Percentiles rank a stretch among this genome's conserved stretches.
Evolutionary conservation across 768 basidiomycete species (phyloP).

Genomic region (Phaeotremella skinneri): DNA sequence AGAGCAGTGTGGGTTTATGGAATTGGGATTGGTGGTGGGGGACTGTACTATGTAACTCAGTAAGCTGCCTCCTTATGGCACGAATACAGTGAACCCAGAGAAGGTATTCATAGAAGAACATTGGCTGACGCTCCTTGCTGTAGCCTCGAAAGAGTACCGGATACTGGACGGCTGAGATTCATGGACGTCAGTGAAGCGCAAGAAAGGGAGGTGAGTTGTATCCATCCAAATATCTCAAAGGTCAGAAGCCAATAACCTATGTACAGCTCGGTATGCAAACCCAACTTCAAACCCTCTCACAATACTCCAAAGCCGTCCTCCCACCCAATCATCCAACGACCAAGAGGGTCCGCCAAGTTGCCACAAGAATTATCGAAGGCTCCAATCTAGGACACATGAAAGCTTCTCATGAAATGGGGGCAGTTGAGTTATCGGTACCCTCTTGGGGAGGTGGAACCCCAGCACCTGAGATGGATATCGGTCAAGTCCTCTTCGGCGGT

Average conservation of each 20-base stretch:
- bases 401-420: slow-evolving; percentile 35
- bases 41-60: slow-evolving; percentile 48
- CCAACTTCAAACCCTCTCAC: slow-evolving; percentile 55
- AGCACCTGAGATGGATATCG: slow-evolving; percentile 12
- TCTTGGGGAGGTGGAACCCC: slow-evolving; percentile 31
- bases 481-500: slow-evolving; percentile 38
- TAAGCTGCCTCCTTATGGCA: slow-evolving; percentile 23
- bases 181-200: slow-evolving; percentile 67
- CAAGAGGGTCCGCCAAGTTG: slow-evolving; percentile 67
- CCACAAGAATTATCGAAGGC: slow-evolving; percentile 65
- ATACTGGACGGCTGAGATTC: slow-evolving; percentile 84
- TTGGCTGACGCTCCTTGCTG: neutral
- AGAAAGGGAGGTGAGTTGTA: slow-evolving; percentile 59
- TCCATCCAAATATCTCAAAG: slow-evolving; percentile 2
- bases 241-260: slow-evolving; percentile 11
- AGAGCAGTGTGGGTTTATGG: slow-evolving; percentile 44
- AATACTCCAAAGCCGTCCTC: slow-evolving; percentile 62
- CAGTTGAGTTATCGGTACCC: slow-evolving; percentile 41
- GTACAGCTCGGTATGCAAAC: slow-evolving; percentile 43
- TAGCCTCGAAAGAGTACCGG: slow-evolving; percentile 78
- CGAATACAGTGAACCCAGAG: too few relatives aligned
- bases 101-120: neutral
- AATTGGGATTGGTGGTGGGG: slow-evolving; percentile 37
- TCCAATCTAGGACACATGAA: slow-evolving; percentile 69
- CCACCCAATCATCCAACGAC: slow-evolving; percentile 67